phyloP scores from a whole-genome alignment of 805 yeast genomes.

The Cyberlindnera xylosilytica region DNA sequence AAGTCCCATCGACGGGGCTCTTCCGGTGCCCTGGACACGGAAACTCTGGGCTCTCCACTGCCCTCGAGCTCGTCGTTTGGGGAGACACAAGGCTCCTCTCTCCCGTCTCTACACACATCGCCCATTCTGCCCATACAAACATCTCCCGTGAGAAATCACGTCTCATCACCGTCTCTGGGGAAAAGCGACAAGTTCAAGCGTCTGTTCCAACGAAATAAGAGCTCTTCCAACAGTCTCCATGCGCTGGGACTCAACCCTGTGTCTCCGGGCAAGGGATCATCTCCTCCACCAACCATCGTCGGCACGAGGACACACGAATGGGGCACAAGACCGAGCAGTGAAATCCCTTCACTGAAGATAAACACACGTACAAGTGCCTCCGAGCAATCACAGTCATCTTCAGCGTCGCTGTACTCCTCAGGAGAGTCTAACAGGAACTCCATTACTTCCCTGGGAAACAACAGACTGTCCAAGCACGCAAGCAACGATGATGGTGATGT shows the following conservation, averaged over 20 bases:
- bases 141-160: slow-evolving; percentile 3
- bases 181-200: slow-evolving; percentile 23
- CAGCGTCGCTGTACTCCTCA: slow-evolving; percentile 7
- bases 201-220: slow-evolving; percentile 24
- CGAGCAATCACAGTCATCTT: slow-evolving; percentile 7
- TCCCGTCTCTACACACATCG: slow-evolving; percentile 2
- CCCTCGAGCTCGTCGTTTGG: not conserved
- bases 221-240: slow-evolving; percentile 16
- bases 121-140: slow-evolving; percentile 4
- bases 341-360: not conserved
- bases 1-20: slow-evolving; percentile 36
- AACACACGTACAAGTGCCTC: not conserved
- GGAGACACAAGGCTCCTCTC: not conserved
- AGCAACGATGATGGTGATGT: slow-evolving; percentile 6
- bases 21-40: slow-evolving; percentile 22
- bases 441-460: not conserved
- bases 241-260: slow-evolving; percentile 15
- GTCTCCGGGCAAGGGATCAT: slow-evolving; percentile 14
- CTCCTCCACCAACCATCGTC: slow-evolving; percentile 34
- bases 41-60: not conserved
- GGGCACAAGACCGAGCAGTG: slow-evolving; percentile 31
- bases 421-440: slow-evolving; percentile 6
- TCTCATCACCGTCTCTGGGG: slow-evolving; percentile 8
- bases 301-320: slow-evolving; percentile 51
- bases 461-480: not conserved